Evolutionary conservation across 1,139 yeast species (phyloP), one percentile per base, ranked within the genome.

Genomic region (Casaregolazyma lundiana): DNA sequence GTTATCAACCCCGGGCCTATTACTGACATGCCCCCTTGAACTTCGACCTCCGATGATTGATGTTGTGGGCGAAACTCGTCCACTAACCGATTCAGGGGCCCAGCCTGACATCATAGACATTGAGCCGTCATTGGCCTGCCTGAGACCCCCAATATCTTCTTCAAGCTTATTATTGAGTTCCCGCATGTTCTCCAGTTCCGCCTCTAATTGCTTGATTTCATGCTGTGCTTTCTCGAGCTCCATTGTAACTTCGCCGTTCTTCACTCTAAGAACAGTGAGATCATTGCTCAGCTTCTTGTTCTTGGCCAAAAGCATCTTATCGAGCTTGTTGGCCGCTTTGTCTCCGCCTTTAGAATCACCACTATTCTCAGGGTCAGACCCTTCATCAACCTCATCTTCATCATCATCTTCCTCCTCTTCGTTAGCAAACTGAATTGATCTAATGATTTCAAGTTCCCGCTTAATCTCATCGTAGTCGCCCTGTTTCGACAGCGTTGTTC

Each of bases 381-480:
- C 38, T 6, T 60, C 66, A 2, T 59, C 66, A n/a, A 43, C 50
- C 5, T 38, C 61, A 4, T 61, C 68, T 1, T 61, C 68, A 8
- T 62, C 68, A 17, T 62, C 72, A 9, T 52, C 57, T 13, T 49
- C 53, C 6, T 48, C 53, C 13, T 47, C 52, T 2, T 48, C 38
- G 9, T 32, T 38, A 19, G 45, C 38, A 20, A 48, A 41, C 32
- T 45, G 48, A 19, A 45, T 48, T 2, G 50, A 47, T 59, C 86
- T 81, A 51, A 90, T 65, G 21, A 88, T 76, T 17, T 74, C 76
- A 50, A 89, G 69, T 59, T 89, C 96, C 44, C 77, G 76, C 63
- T 86, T 88, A 43, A 89, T 65, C 53, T 85, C 88, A 46, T 84
- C 89, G 63, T 90, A 89, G 61, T 83, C 90, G 58, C 85, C 89